A percentile compares a stretch with the other conserved stretches of the same genome.
phyloP scores from a whole-genome alignment of 2,329 filamentous ascomycete genomes.

The Didymella keratinophila region DNA sequence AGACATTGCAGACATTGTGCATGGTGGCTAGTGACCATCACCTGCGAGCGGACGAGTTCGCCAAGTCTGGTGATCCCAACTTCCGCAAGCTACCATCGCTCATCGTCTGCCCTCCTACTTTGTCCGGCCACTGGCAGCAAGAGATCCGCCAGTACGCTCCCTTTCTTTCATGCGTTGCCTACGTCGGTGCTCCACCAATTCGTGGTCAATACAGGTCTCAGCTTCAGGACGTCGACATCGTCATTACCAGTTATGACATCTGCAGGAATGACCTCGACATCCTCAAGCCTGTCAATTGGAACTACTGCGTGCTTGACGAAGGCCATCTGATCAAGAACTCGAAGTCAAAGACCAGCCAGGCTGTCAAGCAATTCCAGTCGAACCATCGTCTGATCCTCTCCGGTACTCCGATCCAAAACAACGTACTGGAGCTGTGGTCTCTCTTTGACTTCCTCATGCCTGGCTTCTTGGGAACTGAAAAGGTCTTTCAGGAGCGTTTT shows the following conservation, averaged over 20 bases:
- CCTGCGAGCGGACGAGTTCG: constrained; percentile 87
- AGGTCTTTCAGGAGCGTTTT: constrained; percentile 95
- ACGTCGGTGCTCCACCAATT: constrained; percentile 87
- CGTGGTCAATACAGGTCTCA: constrained; percentile 73
- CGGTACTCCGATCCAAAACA: constrained; percentile 97
- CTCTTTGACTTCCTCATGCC: constrained; percentile 99
- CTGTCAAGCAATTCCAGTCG: constrained; percentile 86
- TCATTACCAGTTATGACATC: constrained; percentile 98
- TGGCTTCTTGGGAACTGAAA: constrained; percentile 93
- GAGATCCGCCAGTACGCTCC: constrained; percentile 96
- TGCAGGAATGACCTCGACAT: constrained; percentile 94
- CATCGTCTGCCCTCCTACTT: constrained; percentile 93
- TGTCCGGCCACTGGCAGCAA: constrained; percentile 98
- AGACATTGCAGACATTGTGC: constrained; percentile 95
- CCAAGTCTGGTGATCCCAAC: constrained; percentile 80
- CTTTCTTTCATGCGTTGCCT: constrained; percentile 87
- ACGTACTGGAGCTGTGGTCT: constrained; percentile 96
- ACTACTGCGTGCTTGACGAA: constrained; percentile 96
- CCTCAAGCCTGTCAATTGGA: constrained; percentile 86
- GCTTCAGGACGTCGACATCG: constrained; percentile 83
- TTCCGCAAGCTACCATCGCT: constrained; percentile 83
- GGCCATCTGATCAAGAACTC: constrained; percentile 99
- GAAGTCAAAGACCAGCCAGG: constrained; percentile 92
- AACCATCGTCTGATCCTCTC: constrained; percentile 97
- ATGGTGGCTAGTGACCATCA: constrained; percentile 99